phyloP scores from a whole-genome alignment of 164 flowering plant genomes.

The Akebia trifoliata region DNA sequence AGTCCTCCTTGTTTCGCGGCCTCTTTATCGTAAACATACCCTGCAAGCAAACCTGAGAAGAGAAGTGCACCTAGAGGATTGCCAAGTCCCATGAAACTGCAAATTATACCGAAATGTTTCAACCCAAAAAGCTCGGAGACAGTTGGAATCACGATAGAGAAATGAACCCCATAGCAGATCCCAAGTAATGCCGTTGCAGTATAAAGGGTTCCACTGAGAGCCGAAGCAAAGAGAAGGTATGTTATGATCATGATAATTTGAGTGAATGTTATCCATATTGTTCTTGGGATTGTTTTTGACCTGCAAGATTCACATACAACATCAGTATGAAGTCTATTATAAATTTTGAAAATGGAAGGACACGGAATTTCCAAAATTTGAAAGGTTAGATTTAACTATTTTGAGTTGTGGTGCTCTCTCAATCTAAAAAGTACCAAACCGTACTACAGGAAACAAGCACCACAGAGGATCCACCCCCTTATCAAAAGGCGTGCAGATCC shows the following conservation, averaged over 20 bases:
- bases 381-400: no score
- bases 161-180: conserved; percentile 81
- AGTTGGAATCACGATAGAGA: conserved; percentile 79
- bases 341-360: not conserved
- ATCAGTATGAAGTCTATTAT: not conserved
- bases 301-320: conserved; percentile 33
- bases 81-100: conserved; percentile 62
- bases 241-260: conserved; percentile 60
- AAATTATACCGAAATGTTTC: conserved; percentile 70
- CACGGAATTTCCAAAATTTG: not conserved
- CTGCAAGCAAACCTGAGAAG: conserved; percentile 76
- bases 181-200: conserved; percentile 75
- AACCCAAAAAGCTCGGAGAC: conserved; percentile 88
- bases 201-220: conserved; percentile 56
- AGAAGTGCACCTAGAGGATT: conserved; percentile 83
- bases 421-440: no score
- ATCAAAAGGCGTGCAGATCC: no score
- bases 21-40: conserved; percentile 64
- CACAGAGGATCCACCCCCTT: no score
- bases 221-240: conserved; percentile 71
- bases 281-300: conserved; percentile 60
- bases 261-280: conserved; percentile 67
- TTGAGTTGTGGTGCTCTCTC: no score
- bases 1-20: conserved; percentile 49
- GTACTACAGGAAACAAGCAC: no score